phyloP scores from a whole-genome alignment of 2,329 filamentous ascomycete genomes.

The Sarocladium oryzae region DNA sequence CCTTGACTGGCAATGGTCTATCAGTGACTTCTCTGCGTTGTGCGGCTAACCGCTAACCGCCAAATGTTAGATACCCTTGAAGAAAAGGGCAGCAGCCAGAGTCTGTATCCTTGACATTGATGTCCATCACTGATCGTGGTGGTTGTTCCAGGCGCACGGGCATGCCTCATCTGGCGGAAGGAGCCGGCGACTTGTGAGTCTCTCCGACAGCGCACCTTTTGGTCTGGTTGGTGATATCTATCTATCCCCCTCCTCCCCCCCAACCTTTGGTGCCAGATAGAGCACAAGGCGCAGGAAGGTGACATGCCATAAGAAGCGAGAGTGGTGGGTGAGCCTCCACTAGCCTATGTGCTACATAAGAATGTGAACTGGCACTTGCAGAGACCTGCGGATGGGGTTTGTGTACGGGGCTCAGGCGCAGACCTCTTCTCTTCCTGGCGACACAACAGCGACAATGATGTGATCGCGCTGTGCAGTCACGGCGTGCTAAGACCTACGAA shows the following conservation, averaged over 20 bases:
- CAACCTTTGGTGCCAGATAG: neutral
- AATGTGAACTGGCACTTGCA: conserved; percentile 7
- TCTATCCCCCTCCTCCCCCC: neutral
- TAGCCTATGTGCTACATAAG: conserved; percentile 8
- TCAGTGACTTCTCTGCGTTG: neutral
- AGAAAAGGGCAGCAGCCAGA: neutral
- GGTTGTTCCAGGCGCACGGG: too few relatives aligned
- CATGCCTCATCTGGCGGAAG: too few relatives aligned
- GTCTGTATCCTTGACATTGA: too few relatives aligned
- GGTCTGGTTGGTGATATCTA: neutral
- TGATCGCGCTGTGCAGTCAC: neutral
- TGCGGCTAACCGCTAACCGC: conserved; percentile 6
- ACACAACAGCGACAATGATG: neutral
- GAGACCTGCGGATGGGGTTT: conserved; percentile 9
- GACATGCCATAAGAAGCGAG: too few relatives aligned
- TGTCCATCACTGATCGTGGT: too few relatives aligned
- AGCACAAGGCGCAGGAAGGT: neutral
- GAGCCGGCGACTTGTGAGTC: too few relatives aligned
- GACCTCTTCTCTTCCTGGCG: neutral
- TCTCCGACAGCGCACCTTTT: too few relatives aligned
- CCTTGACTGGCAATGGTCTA: conserved; percentile 7
- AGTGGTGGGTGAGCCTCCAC: conserved; percentile 2
- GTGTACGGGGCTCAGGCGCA: conserved; percentile 4
- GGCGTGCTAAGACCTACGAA: neutral
- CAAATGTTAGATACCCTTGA: conserved; percentile 1